Evolutionary conservation across 2,329 filamentous ascomycete species (phyloP), one percentile per base, ranked within the genome.

Genomic region (Cordyceps fumosorosea): DNA sequence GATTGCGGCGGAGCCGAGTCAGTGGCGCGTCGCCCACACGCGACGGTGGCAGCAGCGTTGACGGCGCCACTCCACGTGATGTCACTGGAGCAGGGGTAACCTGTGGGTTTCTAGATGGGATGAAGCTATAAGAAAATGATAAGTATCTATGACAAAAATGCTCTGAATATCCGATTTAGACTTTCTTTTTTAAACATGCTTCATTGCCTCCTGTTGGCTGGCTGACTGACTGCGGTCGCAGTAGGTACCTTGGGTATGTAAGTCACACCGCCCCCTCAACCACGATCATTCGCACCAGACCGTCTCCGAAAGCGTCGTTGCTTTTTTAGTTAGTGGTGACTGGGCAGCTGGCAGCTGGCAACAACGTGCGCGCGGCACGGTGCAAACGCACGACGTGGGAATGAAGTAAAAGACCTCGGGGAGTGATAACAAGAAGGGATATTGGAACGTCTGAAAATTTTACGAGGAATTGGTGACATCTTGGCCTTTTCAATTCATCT

Each of bases 31-130:
- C 1, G 18, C 22, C 50, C 48, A 54, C 56, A 55, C 56, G 52
- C 44, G 56, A 52, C 29, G 34, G 48, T 29, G 56, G 57, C 51
- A 20, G 57, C 51, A 20, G 44, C n/a, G 59, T 5, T 14, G 47
- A 3, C 24, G 20, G 42, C 56, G 47, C 37, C 47, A 52, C 47
- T 55, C 20, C 60, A 62, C 60, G 60, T 62, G 60, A 62, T 55
- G 47, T 45, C 57, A 45, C 50, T n/a, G 22, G 18, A 7, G 16
- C n/a, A 26, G 24, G 42, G 50, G 47, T 18, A 52, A 7, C 47
- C 44, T 29, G 56, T 8, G 12, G 18, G 2, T 26, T 16, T n/a
- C 16, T 24, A 55, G 40, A 58, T 60, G 57, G 18, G 60, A 62
- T 34, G 53, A 62, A 56, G 4, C 6, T 34, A 7, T 34, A 18